Evolutionary conservation across 805 yeast species (phyloP).

Genomic region (Torulaspora delbrueckii): DNA sequence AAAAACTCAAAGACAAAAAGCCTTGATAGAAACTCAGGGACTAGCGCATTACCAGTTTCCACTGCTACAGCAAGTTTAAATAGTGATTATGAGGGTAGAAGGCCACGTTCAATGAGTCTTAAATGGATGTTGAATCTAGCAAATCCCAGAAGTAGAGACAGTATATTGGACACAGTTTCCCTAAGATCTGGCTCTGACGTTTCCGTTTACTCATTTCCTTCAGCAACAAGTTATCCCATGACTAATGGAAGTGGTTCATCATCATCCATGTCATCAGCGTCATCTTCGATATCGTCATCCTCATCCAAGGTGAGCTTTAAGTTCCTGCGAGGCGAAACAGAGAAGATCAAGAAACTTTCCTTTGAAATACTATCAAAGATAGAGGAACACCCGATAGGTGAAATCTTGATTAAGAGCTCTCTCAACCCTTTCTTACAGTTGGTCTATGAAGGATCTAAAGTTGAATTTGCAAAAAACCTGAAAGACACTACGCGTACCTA

Average conservation of each 20-base stretch:
- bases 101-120: conserved; percentile 9
- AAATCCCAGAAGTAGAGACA: conserved; percentile 6
- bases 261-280: not conserved
- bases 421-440: conserved; percentile 14
- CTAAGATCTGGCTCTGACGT: conserved; percentile 7
- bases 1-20: not conserved
- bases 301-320: conserved; percentile 2
- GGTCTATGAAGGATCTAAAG: conserved; percentile 7
- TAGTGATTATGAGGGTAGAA: not conserved
- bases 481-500: not conserved
- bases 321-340: conserved; percentile 10
- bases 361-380: conserved; percentile 17
- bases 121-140: conserved; percentile 11
- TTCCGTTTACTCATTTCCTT: not conserved
- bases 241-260: conserved; percentile 1
- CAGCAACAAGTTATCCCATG: not conserved
- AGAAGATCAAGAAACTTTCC: conserved; percentile 13
- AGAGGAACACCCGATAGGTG: conserved; percentile 24
- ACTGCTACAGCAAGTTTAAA: not conserved
- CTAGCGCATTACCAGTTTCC: not conserved
- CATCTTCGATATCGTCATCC: not conserved
- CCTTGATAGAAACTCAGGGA: not conserved
- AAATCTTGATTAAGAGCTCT: conserved; percentile 13
- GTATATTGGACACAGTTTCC: not conserved
- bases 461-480: conserved; percentile 1